Percentiles rank a stretch among this genome's conserved stretches.
Conservation (phyloP, 257 asterid species). For the Solanum sitiens region DNA sequence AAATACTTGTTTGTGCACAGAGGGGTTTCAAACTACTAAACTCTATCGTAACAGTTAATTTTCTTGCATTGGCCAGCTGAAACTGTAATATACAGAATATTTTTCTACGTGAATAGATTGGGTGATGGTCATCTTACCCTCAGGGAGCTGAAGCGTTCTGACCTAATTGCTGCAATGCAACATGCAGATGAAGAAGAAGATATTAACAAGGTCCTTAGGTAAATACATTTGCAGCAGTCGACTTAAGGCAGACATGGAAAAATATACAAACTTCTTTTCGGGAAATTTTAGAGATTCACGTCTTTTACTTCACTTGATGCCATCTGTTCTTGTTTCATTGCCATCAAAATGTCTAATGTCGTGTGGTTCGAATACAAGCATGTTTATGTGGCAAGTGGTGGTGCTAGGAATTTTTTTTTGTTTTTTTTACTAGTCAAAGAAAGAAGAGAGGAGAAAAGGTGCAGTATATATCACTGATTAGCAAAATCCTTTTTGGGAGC, state of each 20-base stretch:
- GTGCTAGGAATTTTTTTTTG: neutral
- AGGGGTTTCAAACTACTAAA: neutral
- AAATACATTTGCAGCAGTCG: neutral
- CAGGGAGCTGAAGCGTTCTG: conserved; percentile 88
- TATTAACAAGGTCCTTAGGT: conserved; percentile 96
- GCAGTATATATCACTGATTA: neutral
- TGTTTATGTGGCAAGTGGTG: neutral
- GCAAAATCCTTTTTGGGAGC: neutral
- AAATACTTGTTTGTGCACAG: neutral
- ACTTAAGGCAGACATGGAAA: neutral
- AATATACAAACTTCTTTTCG: neutral
- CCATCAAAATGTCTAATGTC: neutral
- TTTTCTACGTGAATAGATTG: conserved; percentile 93
- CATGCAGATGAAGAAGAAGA: conserved; percentile 99
- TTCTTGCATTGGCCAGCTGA: conserved; percentile 78
- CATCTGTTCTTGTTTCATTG: neutral
- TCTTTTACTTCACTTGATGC: neutral
- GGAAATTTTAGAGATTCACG: neutral
- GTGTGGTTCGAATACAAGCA: neutral
- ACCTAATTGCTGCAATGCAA: conserved; percentile 89
- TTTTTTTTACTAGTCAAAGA: neutral
- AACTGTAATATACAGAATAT: conserved; percentile 96
- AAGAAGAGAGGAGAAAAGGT: neutral
- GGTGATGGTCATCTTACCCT: conserved; percentile 88
- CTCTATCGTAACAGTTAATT: conserved; percentile 27